Base-by-base conservation (phyloP, 2,329 filamentous ascomycete species). In the Paecilomyces formosus region DNA sequence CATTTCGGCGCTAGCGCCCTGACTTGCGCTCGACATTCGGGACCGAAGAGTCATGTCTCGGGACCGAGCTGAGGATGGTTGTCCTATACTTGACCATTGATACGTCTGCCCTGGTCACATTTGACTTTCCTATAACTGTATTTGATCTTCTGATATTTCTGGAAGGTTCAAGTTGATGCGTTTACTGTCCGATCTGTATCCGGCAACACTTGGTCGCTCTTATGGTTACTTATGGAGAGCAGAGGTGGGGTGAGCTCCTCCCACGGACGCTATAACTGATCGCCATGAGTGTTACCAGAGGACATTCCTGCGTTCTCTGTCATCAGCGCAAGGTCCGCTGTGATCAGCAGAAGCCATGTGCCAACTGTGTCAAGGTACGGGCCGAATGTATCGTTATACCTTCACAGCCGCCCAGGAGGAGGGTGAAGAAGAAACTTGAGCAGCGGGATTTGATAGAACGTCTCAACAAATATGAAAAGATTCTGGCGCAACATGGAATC, bases 321-420 rank as follows among this genome's bases (percentile, higher is more conserved):
- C 87, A 90, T 70, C 86, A 88, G 69, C 83, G 87, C 59, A 90
- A 90, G 70, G 82, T 90, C 54, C 85, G 85, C 59, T 90, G 88
- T 72, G 85, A 89, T 72, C 87, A 86, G 73, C 83, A 81, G 66
- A 86, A 86, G 72, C 87, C 87, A 26, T 90, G 88, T 68, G 78
- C 82, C 67, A 87, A 88, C 74, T 89, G 87, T 68, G 77, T 84
- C 70, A 87, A 83, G 73, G 81, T 84, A 58, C 76, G 79, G 30
- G 81, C 81, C 24, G 82, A 88, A 64, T 90, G 75, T 60, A 60
- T 33, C 22, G 65, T 79, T 6, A 72, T 76, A 1, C 70, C 73
- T 0, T 62, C 70, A 1, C 65, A 70, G 74, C 84, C 61, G 77
- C 83, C 66, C 76, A 55, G 62, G 74, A 83, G 68, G 77, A 85